These are phyloP conservation scores for Solanum arcanum DNA, from an alignment of 257 asterid genomes.

Conservation along the genomic window DNA sequence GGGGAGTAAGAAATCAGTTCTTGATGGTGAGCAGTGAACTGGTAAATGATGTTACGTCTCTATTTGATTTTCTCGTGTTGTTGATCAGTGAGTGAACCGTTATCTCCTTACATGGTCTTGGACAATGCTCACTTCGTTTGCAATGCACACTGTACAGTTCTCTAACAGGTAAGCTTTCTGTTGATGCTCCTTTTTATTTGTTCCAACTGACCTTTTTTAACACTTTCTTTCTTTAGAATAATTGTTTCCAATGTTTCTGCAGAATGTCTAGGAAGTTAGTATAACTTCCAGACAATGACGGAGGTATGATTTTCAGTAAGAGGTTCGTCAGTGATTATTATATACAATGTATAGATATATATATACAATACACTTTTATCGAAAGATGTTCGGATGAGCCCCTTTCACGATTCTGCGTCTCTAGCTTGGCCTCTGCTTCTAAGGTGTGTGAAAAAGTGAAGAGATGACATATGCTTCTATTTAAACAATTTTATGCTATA, in stretches of 20 bases:
- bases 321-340: neutral
- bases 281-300: neutral
- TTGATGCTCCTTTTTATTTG: neutral
- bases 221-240: neutral
- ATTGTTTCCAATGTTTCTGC: neutral
- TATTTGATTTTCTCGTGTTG: neutral
- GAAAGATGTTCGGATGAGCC: neutral
- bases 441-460: neutral
- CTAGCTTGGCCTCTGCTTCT: neutral
- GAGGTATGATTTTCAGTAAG: neutral
- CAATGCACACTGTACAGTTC: neutral
- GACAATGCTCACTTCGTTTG: neutral
- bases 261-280: neutral
- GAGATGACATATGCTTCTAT: neutral
- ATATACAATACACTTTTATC: too few relatives aligned
- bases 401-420: neutral
- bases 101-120: neutral
- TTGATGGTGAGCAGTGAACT: neutral
- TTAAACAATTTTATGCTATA: neutral
- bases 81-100: neutral
- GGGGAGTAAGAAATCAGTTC: neutral
- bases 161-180: neutral
- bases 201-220: neutral
- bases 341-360: too few relatives aligned
- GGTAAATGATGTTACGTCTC: neutral